A percentile compares a stretch with the other conserved stretches of the same genome.
Conservation (phyloP, 306 rosid genomes). For the Malus orientalis region DNA sequence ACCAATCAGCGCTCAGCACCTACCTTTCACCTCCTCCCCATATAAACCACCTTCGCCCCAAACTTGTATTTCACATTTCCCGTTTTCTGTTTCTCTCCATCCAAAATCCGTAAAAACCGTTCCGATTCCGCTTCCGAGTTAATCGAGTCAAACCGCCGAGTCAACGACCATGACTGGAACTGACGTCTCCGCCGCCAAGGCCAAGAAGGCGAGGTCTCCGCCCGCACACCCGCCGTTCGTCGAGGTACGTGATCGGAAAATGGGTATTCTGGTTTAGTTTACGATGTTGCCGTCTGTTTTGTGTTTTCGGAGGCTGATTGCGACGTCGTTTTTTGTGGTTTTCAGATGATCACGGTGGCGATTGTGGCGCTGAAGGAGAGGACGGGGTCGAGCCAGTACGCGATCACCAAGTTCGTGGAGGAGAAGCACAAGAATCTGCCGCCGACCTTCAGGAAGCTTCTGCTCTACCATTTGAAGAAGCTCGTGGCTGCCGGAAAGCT, state of each 20-base stretch:
- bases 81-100: not conserved
- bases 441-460: constrained; percentile 49
- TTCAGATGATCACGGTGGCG: constrained; percentile 37
- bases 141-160: not conserved
- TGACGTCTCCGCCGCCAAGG: constrained; percentile 4
- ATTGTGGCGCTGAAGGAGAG: constrained; percentile 39
- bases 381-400: constrained; percentile 44
- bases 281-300: not conserved
- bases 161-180: constrained; percentile 4
- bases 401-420: constrained; percentile 35
- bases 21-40: not conserved
- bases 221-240: constrained; percentile 37
- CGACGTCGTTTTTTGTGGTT: not conserved
- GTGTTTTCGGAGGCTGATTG: not conserved
- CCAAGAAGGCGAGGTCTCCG: constrained; percentile 14
- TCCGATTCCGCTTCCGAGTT: not conserved
- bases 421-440: constrained; percentile 54
- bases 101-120: rapidly evolving
- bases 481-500: constrained; percentile 58
- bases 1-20: constrained; percentile 29
- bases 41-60: constrained; percentile 6
- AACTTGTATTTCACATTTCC: not conserved
- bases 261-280: not conserved
- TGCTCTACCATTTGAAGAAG: constrained; percentile 55
- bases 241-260: not conserved